Conservation (phyloP, 75 land plant species). For the Sequoia sempervirens region DNA sequence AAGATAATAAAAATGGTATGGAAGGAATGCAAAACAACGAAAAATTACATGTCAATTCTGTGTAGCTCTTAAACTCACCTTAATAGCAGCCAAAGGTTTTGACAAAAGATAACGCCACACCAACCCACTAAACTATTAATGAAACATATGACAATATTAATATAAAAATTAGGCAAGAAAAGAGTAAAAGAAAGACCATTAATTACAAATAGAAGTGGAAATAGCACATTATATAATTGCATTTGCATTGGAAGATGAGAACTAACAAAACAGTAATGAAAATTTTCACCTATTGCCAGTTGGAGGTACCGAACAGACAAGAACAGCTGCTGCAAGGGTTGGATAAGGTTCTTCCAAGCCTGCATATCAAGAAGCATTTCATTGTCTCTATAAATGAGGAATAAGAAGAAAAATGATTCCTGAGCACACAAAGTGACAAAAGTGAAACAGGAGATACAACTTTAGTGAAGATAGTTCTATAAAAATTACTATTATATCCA, state of each 20-base stretch:
- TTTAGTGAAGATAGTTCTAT: neutral
- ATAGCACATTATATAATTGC: neutral
- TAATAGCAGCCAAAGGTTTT: constrained; percentile 63
- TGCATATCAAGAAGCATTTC: constrained; percentile 6
- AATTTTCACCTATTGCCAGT: constrained; percentile 67
- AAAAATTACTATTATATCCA: neutral
- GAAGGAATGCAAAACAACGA: neutral
- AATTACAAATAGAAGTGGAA: neutral
- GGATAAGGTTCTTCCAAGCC: constrained; percentile 37
- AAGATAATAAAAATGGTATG: neutral
- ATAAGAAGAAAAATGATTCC: neutral
- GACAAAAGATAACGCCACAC: constrained; percentile 56
- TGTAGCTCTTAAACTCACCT: constrained; percentile 26
- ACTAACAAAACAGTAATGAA: constrained; percentile 2
- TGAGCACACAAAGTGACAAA: neutral
- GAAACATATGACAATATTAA: constrained; percentile 5
- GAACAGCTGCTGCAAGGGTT: constrained; percentile 51
- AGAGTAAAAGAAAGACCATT: neutral
- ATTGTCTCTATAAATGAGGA: neutral
- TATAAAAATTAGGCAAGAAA: constrained; percentile 1
- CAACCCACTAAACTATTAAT: constrained; percentile 39
- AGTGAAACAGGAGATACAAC: neutral
- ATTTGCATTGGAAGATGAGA: constrained; percentile 1
- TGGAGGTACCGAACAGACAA: constrained; percentile 93
- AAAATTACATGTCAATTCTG: neutral